Conservation (phyloP, 805 yeast species). For the Wickerhamomyces xylosicus region DNA sequence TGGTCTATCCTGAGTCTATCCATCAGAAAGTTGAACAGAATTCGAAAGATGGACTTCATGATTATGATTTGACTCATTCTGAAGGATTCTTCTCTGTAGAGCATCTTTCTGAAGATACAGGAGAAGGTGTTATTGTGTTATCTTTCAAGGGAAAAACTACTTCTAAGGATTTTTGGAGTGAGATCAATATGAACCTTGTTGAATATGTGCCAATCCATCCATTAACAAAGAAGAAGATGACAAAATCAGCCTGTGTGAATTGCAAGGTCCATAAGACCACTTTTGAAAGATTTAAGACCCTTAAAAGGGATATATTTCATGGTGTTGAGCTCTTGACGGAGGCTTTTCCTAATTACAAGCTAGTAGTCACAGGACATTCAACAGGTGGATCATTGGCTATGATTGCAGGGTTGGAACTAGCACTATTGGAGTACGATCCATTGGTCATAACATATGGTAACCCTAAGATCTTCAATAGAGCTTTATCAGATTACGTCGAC, state of each 20-base stretch:
- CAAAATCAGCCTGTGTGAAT: conserved; percentile 27
- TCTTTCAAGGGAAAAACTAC: conserved; percentile 57
- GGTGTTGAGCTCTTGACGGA: conserved; percentile 24
- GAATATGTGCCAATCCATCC: conserved; percentile 13
- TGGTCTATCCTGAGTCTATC: conserved; percentile 1
- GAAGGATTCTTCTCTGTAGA: conserved; percentile 46
- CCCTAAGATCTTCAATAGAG: conserved; percentile 55
- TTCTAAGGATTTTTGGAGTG: conserved; percentile 48
- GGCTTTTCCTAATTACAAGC: conserved; percentile 35
- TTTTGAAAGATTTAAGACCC: conserved; percentile 31
- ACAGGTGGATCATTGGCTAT: conserved; percentile 65
- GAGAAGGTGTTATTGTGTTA: conserved; percentile 33
- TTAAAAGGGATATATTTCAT: conserved; percentile 22
- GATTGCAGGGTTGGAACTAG: conserved; percentile 52
- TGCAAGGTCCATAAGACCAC: conserved; percentile 63
- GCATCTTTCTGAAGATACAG: conserved; percentile 15
- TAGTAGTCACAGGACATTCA: conserved; percentile 64
- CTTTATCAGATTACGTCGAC: conserved; percentile 44
- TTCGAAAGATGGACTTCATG: background rate
- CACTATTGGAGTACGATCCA: conserved; percentile 43
- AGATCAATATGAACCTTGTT: conserved; percentile 31
- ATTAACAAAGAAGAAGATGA: conserved; percentile 6
- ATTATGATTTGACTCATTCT: background rate
- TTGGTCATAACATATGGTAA: conserved; percentile 51
- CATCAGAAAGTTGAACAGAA: conserved; percentile 1